Percentiles rank a stretch among this genome's conserved stretches.
phyloP scores from a whole-genome alignment of 2,329 filamentous ascomycete genomes.

The Penicillium sp. region DNA sequence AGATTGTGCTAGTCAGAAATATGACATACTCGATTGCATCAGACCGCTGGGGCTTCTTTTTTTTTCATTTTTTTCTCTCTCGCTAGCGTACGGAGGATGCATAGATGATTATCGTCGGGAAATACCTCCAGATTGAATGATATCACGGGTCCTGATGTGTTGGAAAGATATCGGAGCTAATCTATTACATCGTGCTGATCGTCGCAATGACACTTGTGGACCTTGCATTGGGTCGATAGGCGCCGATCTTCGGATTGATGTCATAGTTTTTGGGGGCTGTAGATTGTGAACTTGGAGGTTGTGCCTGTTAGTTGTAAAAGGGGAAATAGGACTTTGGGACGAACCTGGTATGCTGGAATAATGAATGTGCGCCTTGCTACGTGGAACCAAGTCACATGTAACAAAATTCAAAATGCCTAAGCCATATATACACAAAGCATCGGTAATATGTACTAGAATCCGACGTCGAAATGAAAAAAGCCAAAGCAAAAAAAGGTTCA shows the following conservation, averaged over 20 bases:
- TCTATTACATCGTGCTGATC: background rate
- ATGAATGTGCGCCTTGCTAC: background rate
- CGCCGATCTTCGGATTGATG: conserved; percentile 1
- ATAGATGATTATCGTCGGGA: background rate
- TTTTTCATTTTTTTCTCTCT: background rate
- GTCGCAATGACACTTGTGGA: background rate
- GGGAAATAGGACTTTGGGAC: background rate
- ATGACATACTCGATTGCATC: background rate
- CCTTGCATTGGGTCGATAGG: background rate
- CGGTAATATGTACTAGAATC: conserved; percentile 3
- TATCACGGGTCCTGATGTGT: conserved; percentile 1
- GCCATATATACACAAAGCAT: conserved; percentile 6
- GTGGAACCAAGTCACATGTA: background rate
- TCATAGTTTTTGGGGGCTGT: background rate
- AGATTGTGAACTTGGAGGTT: background rate
- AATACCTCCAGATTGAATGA: background rate
- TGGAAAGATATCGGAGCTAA: background rate
- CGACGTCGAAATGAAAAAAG: background rate
- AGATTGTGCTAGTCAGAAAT: background rate
- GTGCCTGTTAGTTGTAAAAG: background rate
- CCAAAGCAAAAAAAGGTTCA: conserved; percentile 1
- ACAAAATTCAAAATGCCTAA: conserved; percentile 4
- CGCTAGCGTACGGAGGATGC: background rate
- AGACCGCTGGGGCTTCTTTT: background rate
- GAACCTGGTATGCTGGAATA: background rate